Conservation (phyloP, 2,329 filamentous ascomycete species). For the Stachybotrys elegans region DNA sequence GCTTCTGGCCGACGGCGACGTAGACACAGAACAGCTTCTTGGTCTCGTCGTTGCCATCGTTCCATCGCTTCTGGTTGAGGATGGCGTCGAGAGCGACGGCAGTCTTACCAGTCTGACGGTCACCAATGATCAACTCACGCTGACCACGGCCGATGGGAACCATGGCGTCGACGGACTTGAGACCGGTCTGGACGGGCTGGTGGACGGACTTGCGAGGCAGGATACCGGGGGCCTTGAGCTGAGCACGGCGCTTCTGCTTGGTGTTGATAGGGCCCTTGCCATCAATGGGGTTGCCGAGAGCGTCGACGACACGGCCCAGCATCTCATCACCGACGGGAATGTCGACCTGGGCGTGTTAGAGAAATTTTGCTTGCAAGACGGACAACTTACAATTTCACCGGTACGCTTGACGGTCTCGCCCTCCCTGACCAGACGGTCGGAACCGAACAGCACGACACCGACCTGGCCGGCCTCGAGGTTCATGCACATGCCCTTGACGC, state of each 20-base stretch:
- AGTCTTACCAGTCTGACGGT: slow-evolving; percentile 99
- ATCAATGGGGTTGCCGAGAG: slow-evolving; percentile 98
- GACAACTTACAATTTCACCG: slow-evolving; percentile 86
- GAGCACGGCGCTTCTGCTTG: slow-evolving; percentile 88
- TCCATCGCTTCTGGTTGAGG: slow-evolving; percentile 99
- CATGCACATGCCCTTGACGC: slow-evolving; percentile 99
- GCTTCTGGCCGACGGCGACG: slow-evolving; percentile 98
- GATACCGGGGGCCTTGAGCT: slow-evolving; percentile 98
- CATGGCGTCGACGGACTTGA: slow-evolving; percentile 99
- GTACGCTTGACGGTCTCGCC: slow-evolving; percentile 99
- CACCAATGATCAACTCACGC: slow-evolving; percentile 99
- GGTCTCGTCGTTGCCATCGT: slow-evolving; percentile 75
- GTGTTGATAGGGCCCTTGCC: slow-evolving; percentile 97
- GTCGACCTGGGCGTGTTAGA: slow-evolving; percentile 93
- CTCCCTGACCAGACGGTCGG: slow-evolving; percentile 99
- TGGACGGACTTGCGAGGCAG: slow-evolving; percentile 95
- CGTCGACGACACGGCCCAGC: slow-evolving; percentile 97
- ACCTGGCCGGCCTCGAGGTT: slow-evolving; percentile 99
- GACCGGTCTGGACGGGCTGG: slow-evolving; percentile 97
- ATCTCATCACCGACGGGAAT: slow-evolving; percentile 89
- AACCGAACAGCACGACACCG: slow-evolving; percentile 99
- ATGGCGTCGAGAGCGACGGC: slow-evolving; percentile 97
- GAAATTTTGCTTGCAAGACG: no score
- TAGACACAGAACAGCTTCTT: slow-evolving; percentile 99
- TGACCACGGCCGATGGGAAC: slow-evolving; percentile 99